These are phyloP conservation scores for Puccinia novopanici DNA, from an alignment of 1,284 basidiomycete species.

Conservation along the genomic window DNA sequence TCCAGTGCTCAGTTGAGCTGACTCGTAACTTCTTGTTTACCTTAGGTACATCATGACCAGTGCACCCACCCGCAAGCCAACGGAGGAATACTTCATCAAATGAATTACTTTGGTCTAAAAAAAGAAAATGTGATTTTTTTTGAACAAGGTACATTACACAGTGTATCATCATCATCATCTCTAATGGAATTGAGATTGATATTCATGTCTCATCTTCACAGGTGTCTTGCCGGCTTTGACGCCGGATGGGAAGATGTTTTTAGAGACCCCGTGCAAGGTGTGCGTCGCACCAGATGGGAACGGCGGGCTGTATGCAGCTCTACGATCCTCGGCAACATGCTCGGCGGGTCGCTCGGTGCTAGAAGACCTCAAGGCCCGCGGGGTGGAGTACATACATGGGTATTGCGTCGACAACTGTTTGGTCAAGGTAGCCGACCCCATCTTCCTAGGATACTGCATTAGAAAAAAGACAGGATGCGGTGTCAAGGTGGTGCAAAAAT, in stretches of 20 bases:
- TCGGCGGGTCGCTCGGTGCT: constrained; percentile 73
- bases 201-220: constrained; percentile 59
- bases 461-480: constrained; percentile 81
- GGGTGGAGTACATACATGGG: constrained; percentile 84
- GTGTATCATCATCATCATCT: not conserved
- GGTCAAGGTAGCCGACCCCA: constrained; percentile 92
- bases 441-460: constrained; percentile 93
- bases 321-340: constrained; percentile 73
- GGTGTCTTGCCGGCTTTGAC: constrained; percentile 93
- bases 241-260: constrained; percentile 88
- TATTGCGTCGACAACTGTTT: constrained; percentile 99
- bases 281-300: constrained; percentile 97
- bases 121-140: constrained; percentile 85
- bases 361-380: constrained; percentile 75
- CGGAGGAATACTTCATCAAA: constrained; percentile 79
- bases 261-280: constrained; percentile 74
- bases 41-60: constrained; percentile 98
- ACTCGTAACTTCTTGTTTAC: too few relatives aligned
- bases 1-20: too few relatives aligned
- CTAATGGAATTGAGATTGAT: not conserved
- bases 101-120: constrained; percentile 81
- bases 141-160: constrained; percentile 77
- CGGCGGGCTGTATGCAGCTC: constrained; percentile 92
- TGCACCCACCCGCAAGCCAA: constrained; percentile 85
- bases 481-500: constrained; percentile 94